Percentiles rank a stretch among this genome's conserved stretches.
These are phyloP conservation scores for Cupressus sempervirens DNA, from an alignment of 75 land plant genomes.

Conservation along the genomic window DNA sequence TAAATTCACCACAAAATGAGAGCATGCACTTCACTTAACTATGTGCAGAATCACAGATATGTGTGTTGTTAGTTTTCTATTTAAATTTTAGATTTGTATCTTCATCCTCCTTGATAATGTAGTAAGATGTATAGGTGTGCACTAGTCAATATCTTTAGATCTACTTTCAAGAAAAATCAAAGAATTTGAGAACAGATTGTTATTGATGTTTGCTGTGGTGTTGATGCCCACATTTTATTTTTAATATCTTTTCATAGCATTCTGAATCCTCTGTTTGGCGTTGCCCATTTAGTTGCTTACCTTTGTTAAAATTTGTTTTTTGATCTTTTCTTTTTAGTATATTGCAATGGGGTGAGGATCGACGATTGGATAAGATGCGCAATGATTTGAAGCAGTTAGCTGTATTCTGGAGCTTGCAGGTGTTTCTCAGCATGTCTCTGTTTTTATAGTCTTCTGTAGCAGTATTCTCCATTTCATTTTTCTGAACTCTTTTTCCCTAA, in stretches of 20 bases:
- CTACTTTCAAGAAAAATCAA: not conserved
- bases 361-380: conserved; percentile 91
- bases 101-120: too few species aligned
- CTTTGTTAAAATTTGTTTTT: not conserved
- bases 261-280: not conserved
- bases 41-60: too few species aligned
- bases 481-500: not conserved
- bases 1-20: too few species aligned
- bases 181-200: not conserved
- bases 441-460: not conserved
- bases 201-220: not conserved
- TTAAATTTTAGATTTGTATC: too few species aligned
- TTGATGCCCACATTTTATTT: not conserved
- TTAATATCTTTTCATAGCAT: not conserved
- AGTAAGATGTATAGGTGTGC: not conserved
- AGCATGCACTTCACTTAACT: too few species aligned
- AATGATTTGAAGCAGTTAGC: conserved; percentile 66
- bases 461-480: conserved; percentile 1
- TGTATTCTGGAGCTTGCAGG: conserved; percentile 93
- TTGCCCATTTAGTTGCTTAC: conserved; percentile 1
- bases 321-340: conserved; percentile 37
- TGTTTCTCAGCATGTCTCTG: conserved; percentile 10
- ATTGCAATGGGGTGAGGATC: conserved; percentile 94
- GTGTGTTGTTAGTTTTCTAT: too few species aligned
- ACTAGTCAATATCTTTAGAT: not conserved